Evolutionary conservation across 306 rosid genomes (phyloP), one percentile per base, ranked within the genome.

Genomic region (Rosa persica): DNA sequence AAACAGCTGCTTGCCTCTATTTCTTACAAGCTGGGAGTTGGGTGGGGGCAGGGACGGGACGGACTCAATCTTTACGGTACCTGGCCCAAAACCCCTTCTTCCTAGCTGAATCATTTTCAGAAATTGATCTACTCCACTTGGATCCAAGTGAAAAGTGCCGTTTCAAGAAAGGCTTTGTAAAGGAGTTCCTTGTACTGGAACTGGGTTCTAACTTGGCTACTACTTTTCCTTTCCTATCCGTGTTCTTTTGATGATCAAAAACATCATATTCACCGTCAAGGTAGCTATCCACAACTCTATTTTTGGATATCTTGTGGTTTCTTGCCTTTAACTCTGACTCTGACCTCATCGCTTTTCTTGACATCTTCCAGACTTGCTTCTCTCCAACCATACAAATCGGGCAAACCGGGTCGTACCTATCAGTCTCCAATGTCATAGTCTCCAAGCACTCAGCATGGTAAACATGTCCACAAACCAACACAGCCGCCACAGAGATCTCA

Each of bases 371-470:
- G 62, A 88, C 74, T 66, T 90, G 85, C 85, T 87, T 92, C 74
- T 90, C 93, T 47, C 96, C 97, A 61, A 89, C 82, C 75, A 83
- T 70, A 76, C 97, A 92, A 73, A 89, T 62, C 40, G 97, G 97
- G 86, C 97, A 92, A 46, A 86, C 83, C 6, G 97, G 97, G 81
- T 92, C 97, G 44, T 77, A 90, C 81, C 79, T 88, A 80, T 92
- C 86, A n/a, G 87, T 76, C 70, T 92, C 97, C 8, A 80, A 25
- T 5, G 92, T 90, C 89, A 89, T 80, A 64, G 90, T 84, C 86
- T 92, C 97, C 78, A 92, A 84, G 88, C 97, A 92, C 73, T 92
- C 97, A 0, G 92, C 93, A 86, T 92, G 97, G 79, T 87, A 92
- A 75, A 87, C 86, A 76, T 92, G 97, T 22, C 93, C 96, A 73